A percentile compares a stretch with the other conserved stretches of the same genome.
phyloP scores from a whole-genome alignment of 257 asterid species.

The Rehmannia glutinosa region DNA sequence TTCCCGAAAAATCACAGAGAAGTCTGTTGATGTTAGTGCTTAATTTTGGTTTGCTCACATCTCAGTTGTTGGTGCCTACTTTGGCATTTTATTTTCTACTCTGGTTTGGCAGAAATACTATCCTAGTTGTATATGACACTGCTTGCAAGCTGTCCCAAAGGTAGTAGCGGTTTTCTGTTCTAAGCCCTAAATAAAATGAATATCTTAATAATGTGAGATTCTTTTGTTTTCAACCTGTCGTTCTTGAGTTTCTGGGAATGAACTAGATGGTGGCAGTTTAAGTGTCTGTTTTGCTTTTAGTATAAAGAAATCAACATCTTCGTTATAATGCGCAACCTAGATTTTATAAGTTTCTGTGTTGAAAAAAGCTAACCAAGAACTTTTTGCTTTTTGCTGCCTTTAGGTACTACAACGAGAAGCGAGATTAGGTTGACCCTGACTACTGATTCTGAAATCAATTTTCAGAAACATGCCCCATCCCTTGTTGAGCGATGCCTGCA shows the following conservation, averaged over 20 bases:
- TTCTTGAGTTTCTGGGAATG: not conserved
- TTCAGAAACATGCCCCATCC: not conserved
- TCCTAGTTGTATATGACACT: not conserved
- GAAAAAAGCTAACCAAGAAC: not conserved
- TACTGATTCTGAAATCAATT: not conserved
- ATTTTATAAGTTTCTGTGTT: not conserved
- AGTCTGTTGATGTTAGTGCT: not conserved
- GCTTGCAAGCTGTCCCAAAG: too few species aligned
- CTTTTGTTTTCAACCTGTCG: not conserved
- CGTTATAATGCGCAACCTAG: not conserved
- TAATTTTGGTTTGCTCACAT: not conserved
- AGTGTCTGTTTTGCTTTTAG: not conserved
- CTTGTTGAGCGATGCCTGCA: not conserved
- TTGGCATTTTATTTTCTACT: not conserved
- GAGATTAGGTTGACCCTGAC: constrained; percentile 48
- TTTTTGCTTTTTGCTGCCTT: constrained; percentile 7
- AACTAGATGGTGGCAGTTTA: not conserved
- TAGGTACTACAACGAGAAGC: constrained; percentile 86
- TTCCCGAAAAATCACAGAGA: not conserved
- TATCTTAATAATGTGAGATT: too few species aligned
- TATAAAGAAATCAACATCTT: not conserved
- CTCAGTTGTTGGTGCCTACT: not conserved
- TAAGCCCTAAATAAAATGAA: too few species aligned
- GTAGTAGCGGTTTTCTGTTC: not conserved
- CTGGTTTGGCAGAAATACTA: not conserved